A percentile compares a stretch with the other conserved stretches of the same genome.
Conservation (phyloP, 2,329 filamentous ascomycete species). For the Biscogniauxia sp. region DNA sequence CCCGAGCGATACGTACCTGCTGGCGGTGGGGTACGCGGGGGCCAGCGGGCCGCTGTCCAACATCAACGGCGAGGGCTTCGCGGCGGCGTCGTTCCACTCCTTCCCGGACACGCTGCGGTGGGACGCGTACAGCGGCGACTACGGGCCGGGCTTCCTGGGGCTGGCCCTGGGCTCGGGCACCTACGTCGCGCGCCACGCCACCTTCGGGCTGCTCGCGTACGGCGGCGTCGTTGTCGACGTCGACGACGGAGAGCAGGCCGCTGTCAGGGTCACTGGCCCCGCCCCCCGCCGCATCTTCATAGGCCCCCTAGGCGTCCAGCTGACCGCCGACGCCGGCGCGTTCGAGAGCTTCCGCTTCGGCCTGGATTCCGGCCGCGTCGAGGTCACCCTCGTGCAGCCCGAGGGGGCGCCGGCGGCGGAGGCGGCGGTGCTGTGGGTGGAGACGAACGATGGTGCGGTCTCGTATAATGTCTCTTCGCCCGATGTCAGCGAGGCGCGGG, state of each 20-base stretch:
- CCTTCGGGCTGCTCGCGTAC: slow-evolving; percentile 48
- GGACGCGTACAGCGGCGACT: slow-evolving; percentile 58
- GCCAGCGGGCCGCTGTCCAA: slow-evolving; percentile 52
- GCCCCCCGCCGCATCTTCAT: slow-evolving; percentile 48
- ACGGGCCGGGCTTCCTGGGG: slow-evolving; percentile 54
- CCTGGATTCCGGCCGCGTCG: slow-evolving; percentile 20
- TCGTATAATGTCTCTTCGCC: slow-evolving; percentile 26
- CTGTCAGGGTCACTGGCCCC: slow-evolving; percentile 45
- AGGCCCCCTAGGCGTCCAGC: slow-evolving; percentile 41
- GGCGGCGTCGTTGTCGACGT: too few species aligned
- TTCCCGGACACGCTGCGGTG: slow-evolving; percentile 54
- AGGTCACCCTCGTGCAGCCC: slow-evolving; percentile 32
- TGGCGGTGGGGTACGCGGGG: slow-evolving; percentile 55
- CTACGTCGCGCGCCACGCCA: slow-evolving; percentile 45
- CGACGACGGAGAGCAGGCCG: too few species aligned
- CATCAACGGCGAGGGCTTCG: slow-evolving; percentile 54
- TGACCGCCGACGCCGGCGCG: slow-evolving; percentile 43
- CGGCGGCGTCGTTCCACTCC: slow-evolving; percentile 54
- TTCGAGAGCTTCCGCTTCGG: slow-evolving; percentile 39
- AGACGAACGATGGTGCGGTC: slow-evolving; percentile 27
- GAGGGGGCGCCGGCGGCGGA: slow-evolving; percentile 26
- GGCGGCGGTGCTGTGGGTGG: slow-evolving; percentile 36
- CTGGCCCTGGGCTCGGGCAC: slow-evolving; percentile 48
- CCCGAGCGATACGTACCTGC: slow-evolving; percentile 45
- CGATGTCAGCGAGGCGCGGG: slow-evolving; percentile 19